These are phyloP conservation scores for Dactylellina haptotyla DNA, from an alignment of 2,329 filamentous ascomycete genomes.

Conservation along the genomic window DNA sequence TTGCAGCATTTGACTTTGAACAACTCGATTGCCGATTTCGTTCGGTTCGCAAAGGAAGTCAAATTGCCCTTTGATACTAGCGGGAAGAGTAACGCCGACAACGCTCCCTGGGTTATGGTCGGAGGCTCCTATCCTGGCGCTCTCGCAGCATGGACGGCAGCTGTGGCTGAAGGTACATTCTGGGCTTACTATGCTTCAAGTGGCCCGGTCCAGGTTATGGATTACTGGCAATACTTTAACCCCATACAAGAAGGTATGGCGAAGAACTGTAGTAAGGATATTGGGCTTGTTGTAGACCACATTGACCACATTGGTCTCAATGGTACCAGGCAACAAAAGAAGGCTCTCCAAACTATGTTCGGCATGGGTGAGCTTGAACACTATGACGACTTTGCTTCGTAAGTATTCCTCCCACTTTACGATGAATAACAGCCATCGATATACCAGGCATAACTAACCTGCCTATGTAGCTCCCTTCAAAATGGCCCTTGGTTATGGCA, in stretches of 20 bases:
- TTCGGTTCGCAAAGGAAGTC: conserved; percentile 67
- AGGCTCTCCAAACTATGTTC: conserved; percentile 67
- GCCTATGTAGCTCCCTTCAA: conserved; percentile 63
- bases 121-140: conserved; percentile 70
- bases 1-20: conserved; percentile 68
- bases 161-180: conserved; percentile 67
- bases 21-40: conserved; percentile 68
- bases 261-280: conserved; percentile 68
- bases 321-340: conserved; percentile 63
- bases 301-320: conserved; percentile 66
- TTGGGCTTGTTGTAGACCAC: conserved; percentile 66
- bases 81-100: conserved; percentile 65
- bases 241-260: conserved; percentile 70
- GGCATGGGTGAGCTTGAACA: conserved; percentile 66
- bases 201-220: conserved; percentile 68
- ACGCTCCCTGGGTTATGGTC: conserved; percentile 68
- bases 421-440: conserved; percentile 20
- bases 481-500: conserved; percentile 71
- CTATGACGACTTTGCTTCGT: conserved; percentile 67
- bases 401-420: conserved; percentile 15
- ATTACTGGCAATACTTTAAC: conserved; percentile 70
- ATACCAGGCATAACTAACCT: background rate
- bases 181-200: conserved; percentile 71
- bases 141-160: conserved; percentile 68
- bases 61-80: conserved; percentile 67